Evolutionary conservation across 148 eudicot species (phyloP).

Genomic region (Camellia sinensis): DNA sequence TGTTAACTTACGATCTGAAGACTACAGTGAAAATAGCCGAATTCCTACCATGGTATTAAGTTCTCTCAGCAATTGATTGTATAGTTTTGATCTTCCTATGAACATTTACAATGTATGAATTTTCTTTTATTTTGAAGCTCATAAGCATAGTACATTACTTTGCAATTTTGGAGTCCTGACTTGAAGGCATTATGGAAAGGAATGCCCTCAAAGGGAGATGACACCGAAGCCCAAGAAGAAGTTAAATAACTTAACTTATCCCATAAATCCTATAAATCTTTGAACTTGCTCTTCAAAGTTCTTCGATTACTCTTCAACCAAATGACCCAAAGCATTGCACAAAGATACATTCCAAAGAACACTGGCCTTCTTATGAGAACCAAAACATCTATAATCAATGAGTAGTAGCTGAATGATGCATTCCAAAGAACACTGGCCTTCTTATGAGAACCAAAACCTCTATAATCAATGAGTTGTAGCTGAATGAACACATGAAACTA

Average conservation of each 20-base stretch:
- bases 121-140: background rate
- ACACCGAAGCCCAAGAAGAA: background rate
- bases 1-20: slow-evolving; percentile 91
- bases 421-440: no score
- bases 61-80: slow-evolving; percentile 3
- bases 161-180: background rate
- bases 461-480: no score
- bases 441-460: no score
- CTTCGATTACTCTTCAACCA: no score
- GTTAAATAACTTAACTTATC: background rate
- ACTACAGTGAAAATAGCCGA: slow-evolving; percentile 87
- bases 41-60: slow-evolving; percentile 84
- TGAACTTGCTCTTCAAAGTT: no score
- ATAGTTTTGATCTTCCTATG: background rate
- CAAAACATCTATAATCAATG: no score
- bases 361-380: no score
- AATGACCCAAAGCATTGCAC: no score
- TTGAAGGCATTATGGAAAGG: background rate
- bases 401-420: no score
- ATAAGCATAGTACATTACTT: background rate
- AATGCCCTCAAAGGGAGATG: no score
- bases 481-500: no score
- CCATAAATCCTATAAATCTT: background rate
- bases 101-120: background rate
- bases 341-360: no score